These are phyloP conservation scores for Alternaria hordeiaustralica DNA, from an alignment of 2,329 filamentous ascomycete species.

Conservation along the genomic window DNA sequence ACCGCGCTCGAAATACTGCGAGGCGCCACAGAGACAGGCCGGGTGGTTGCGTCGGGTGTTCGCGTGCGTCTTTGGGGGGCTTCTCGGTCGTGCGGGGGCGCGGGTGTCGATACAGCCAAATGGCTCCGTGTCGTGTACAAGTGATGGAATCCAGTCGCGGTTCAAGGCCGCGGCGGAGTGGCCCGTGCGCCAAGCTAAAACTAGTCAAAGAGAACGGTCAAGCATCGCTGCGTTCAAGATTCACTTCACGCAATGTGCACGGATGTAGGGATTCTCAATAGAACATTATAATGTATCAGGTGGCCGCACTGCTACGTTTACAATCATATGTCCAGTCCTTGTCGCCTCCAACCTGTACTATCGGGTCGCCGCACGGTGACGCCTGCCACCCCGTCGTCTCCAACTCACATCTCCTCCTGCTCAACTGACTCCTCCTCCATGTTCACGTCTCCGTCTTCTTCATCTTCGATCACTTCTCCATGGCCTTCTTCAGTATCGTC, in stretches of 20 bases:
- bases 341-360: neutral
- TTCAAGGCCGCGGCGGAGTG: conserved; percentile 11
- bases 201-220: neutral
- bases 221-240: neutral
- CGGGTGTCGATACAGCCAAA: conserved; percentile 19
- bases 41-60: neutral
- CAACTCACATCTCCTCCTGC: neutral
- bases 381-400: neutral
- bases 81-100: neutral
- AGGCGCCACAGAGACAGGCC: neutral
- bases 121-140: conserved; percentile 28
- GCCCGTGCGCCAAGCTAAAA: conserved; percentile 11
- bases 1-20: conserved; percentile 8
- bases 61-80: neutral
- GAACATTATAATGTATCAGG: neutral
- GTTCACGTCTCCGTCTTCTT: neutral
- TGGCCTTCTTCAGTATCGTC: neutral
- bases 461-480: neutral
- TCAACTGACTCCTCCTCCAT: neutral
- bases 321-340: neutral
- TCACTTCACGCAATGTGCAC: neutral
- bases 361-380: neutral
- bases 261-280: neutral
- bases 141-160: conserved; percentile 16
- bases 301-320: neutral